Evolutionary conservation across 2,329 filamentous ascomycete genomes (phyloP).

Genomic region (Monosporascus sp.): DNA sequence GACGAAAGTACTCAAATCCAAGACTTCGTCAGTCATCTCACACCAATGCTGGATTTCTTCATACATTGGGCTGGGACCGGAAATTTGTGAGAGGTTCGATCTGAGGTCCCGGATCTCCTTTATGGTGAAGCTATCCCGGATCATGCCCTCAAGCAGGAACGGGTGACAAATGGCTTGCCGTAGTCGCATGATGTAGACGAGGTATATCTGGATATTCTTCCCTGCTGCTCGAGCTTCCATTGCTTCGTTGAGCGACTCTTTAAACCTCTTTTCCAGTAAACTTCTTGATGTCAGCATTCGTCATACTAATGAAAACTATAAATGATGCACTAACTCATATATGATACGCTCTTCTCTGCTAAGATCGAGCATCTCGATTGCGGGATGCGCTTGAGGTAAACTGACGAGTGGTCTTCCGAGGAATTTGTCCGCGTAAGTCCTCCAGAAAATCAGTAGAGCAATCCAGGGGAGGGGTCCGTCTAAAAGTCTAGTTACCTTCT

Average conservation of each 20-base stretch:
- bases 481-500: neutral
- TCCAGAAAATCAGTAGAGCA: neutral
- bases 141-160: neutral
- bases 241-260: neutral
- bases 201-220: neutral
- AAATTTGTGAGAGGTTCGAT: neutral
- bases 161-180: neutral
- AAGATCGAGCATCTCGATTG: neutral
- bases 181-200: neutral
- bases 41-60: neutral
- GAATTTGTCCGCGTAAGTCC: neutral
- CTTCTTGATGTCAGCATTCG: neutral
- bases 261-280: neutral
- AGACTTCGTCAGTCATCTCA: neutral
- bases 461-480: no score
- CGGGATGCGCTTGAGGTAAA: neutral
- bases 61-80: neutral
- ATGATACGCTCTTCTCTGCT: neutral
- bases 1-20: neutral
- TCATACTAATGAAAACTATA: neutral
- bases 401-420: neutral
- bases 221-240: neutral
- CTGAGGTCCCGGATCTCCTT: neutral
- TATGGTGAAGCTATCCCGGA: neutral
- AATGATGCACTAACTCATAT: neutral